Evolutionary conservation across 2,329 filamentous ascomycete genomes (phyloP), one percentile per base, ranked within the genome.

Genomic region (Hymenoscyphus infarciens): DNA sequence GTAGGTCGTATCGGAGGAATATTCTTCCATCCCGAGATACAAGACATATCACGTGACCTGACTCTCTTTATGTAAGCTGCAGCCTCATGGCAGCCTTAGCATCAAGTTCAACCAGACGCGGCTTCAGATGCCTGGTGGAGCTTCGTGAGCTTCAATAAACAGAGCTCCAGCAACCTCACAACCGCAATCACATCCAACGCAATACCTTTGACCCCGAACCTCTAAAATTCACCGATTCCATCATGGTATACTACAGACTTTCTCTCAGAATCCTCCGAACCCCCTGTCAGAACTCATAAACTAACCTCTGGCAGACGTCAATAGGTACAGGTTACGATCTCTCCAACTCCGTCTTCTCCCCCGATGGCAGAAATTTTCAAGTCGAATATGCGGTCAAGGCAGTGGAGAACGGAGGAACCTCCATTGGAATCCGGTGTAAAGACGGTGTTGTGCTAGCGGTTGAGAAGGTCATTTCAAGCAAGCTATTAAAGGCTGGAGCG

Each of bases 271-370:
- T 25, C 13, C 15, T 60, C 13, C 10, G 11, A 15, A 49, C 4
- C 22, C 19, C 15, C 22, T 38, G 38, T 31, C 58, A 42, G 42
- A 61, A 11, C 31, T 42, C 52, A 35, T 49, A 65, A 64, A 57
- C 69, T 73, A 63, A 73, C 63, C 45, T 67, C 29, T 60, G 16
- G 66, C 7, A 99, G 95, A 99, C 95, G 75, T 99, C 95, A 76
- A 99, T 99, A 90, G 95, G 95, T 76, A 99, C 95, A 74, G 95
- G 95, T 75, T 99, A 99, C 82, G 95, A 99, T 87, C 89, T 99
- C 74, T 92, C 92, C 77, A 99, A 99, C 86, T 98, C 95, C 75
- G 96, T 98, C 82, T 99, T 98, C 84, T 98, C 95, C 57, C 95
- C 95, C 70, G 95, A 99, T 81, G 95, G 95, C 76, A 91, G 95